Evolutionary conservation across 306 rosid genomes (phyloP).

Genomic region (Cucurbita maxima): DNA sequence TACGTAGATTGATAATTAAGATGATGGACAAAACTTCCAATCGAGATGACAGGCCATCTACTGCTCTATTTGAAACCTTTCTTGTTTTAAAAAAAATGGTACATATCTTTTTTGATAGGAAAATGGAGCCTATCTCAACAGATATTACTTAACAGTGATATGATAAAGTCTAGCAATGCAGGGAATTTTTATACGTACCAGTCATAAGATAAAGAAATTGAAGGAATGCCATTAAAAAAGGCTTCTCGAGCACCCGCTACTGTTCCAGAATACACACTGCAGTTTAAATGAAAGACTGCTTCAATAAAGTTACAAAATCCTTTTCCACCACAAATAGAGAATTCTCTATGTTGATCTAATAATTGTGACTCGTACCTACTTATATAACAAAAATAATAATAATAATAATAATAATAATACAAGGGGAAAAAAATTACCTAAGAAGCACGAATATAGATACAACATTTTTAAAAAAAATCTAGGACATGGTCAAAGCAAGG

Average conservation of each 20-base stretch:
- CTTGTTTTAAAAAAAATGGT: neutral
- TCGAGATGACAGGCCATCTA: neutral
- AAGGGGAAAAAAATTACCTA: too few species aligned
- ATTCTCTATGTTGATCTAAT: neutral
- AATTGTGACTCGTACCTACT: neutral
- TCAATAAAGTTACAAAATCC: neutral
- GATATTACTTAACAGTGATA: neutral
- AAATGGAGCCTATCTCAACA: neutral
- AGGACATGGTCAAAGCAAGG: too few species aligned
- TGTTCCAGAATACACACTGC: conserved; percentile 77
- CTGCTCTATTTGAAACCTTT: neutral
- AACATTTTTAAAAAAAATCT: too few species aligned
- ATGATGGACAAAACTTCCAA: neutral
- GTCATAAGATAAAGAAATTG: conserved; percentile 65
- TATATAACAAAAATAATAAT: neutral
- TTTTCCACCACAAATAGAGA: neutral
- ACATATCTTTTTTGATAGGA: too few species aligned
- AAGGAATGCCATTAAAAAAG: conserved; percentile 55
- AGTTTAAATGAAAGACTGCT: conserved; percentile 6
- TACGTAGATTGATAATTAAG: neutral
- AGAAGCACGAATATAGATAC: too few species aligned
- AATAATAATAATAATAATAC: too few species aligned
- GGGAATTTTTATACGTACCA: conserved; percentile 27
- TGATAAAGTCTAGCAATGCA: neutral
- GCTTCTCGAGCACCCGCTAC: conserved; percentile 99